Percentiles rank a stretch among this genome's conserved stretches.
These are phyloP conservation scores for Rhododendron mucronatum DNA, from an alignment of 148 eudicot genomes.

Conservation along the genomic window DNA sequence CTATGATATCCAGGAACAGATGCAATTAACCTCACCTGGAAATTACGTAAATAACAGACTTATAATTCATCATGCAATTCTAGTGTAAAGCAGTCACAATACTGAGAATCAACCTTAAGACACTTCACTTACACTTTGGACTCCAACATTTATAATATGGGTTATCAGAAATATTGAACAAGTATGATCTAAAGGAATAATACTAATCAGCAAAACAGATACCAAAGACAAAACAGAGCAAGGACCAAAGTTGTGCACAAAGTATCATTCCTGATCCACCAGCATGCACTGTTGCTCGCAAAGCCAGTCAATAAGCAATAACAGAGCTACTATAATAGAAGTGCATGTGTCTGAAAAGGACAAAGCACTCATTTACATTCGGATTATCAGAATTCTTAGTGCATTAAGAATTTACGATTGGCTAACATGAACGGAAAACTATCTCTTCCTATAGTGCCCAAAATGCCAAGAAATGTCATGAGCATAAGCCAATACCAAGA, in stretches of 20 bases:
- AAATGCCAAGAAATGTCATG: neutral
- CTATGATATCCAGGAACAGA: slow-evolving; percentile 96
- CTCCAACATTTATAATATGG: neutral
- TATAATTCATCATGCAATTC: neutral
- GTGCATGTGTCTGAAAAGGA: no score
- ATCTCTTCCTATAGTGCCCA: neutral
- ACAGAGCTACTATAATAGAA: no score
- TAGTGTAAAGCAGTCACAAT: neutral
- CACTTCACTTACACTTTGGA: neutral
- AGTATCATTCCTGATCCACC: neutral
- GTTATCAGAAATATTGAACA: neutral
- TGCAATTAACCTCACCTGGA: slow-evolving; percentile 87
- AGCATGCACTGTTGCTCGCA: neutral
- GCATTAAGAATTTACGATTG: neutral
- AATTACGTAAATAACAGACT: neutral
- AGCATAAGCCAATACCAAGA: neutral
- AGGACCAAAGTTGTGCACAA: neutral
- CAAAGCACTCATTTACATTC: neutral
- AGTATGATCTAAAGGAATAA: neutral
- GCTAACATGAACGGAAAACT: neutral
- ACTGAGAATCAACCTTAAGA: neutral
- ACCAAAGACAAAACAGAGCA: neutral
- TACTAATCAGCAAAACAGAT: neutral
- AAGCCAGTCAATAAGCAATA: neutral
- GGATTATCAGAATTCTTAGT: neutral